Conservation (phyloP, 768 basidiomycete genomes). For the Coprinellus aureogranulatus region DNA sequence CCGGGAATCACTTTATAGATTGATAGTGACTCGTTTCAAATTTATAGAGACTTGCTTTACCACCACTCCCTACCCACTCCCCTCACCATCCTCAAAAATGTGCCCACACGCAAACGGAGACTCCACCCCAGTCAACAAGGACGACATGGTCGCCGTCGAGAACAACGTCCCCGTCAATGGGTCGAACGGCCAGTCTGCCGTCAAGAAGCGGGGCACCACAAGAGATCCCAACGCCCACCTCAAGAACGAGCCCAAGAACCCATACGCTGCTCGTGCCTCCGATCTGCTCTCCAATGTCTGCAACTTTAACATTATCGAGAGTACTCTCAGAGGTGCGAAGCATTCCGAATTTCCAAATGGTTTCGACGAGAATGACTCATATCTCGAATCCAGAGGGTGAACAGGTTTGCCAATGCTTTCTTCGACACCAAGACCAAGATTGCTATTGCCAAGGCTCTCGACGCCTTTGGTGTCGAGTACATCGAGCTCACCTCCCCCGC, state of each 20-base stretch:
- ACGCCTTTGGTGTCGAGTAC: slow-evolving; percentile 99
- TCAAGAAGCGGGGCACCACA: slow-evolving; percentile 40
- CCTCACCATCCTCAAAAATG: slow-evolving; percentile 40
- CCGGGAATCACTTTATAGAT: background rate
- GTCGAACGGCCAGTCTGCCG: slow-evolving; percentile 4
- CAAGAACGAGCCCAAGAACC: slow-evolving; percentile 54
- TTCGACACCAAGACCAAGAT: slow-evolving; percentile 99
- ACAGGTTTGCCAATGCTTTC: slow-evolving; percentile 99
- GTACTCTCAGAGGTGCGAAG: slow-evolving; percentile 82
- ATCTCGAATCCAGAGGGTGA: slow-evolving; percentile 72
- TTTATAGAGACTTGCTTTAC: slow-evolving; percentile 9
- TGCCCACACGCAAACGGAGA: slow-evolving; percentile 62
- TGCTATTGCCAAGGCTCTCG: slow-evolving; percentile 95
- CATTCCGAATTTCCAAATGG: no score
- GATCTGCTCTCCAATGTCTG: slow-evolving; percentile 91
- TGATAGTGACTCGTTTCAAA: slow-evolving; percentile 2
- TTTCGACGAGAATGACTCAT: slow-evolving; percentile 11
- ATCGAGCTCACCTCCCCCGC: slow-evolving; percentile 98
- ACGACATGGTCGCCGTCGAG: slow-evolving; percentile 71
- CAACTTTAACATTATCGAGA: slow-evolving; percentile 96
- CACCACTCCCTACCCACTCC: slow-evolving; percentile 9
- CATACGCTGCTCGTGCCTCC: slow-evolving; percentile 86
- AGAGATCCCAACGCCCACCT: slow-evolving; percentile 31
- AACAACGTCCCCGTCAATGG: slow-evolving; percentile 36
- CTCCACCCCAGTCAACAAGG: slow-evolving; percentile 37